A percentile compares a stretch with the other conserved stretches of the same genome.
These are phyloP conservation scores for Fraxinus paxiana DNA, from an alignment of 305 asterid genomes.

Conservation along the genomic window DNA sequence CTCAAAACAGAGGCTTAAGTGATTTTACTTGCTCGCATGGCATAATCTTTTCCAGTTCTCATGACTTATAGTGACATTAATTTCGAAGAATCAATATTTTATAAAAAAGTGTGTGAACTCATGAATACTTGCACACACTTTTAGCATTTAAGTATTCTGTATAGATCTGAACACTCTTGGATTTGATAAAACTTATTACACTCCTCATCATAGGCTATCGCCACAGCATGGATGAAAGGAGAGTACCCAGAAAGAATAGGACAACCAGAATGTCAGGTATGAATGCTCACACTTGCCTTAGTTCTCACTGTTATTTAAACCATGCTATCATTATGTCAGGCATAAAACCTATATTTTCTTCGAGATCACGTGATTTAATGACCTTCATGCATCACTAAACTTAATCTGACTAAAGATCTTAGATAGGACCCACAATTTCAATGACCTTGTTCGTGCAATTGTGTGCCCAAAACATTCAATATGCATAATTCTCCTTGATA, in stretches of 20 bases:
- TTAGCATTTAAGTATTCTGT: background rate
- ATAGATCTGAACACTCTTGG: background rate
- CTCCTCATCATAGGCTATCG: conserved; percentile 63
- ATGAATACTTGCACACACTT: background rate
- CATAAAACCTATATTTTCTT: background rate
- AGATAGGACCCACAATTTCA: background rate
- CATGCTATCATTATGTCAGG: background rate
- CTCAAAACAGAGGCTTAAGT: background rate
- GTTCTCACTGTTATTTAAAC: background rate
- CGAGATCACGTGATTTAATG: background rate
- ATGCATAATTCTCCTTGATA: background rate
- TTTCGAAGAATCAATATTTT: background rate
- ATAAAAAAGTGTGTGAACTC: background rate
- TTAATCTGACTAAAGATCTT: background rate
- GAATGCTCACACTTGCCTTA: conserved; percentile 11
- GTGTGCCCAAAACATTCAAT: background rate
- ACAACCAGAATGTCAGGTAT: conserved; percentile 93
- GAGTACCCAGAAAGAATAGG: conserved; percentile 96
- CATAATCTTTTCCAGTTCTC: background rate
- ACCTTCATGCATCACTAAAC: background rate
- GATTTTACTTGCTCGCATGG: background rate
- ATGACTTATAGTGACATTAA: background rate
- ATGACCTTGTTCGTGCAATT: background rate
- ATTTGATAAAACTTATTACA: conserved; percentile 15
- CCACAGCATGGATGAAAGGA: conserved; percentile 92